Conservation (phyloP, 768 basidiomycete species). For the Russula foetens region DNA sequence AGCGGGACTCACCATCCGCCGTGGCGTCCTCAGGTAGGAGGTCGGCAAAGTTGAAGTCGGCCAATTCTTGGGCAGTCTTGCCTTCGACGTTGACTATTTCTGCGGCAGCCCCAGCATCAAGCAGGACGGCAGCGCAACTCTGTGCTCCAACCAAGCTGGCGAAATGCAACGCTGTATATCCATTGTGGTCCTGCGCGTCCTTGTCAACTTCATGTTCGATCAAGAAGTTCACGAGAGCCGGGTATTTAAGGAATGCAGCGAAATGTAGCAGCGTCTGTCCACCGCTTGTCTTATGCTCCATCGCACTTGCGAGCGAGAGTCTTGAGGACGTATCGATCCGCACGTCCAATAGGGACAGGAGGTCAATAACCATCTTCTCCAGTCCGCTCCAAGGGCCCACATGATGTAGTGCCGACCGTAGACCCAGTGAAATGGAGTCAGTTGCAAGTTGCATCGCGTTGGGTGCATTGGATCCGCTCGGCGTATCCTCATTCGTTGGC, state of each 20-base stretch:
- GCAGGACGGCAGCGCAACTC: conserved; percentile 54
- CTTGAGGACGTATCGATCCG: conserved; percentile 37
- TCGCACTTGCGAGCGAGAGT: conserved; percentile 41
- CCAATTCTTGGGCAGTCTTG: conserved; percentile 59
- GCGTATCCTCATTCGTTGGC: conserved; percentile 48
- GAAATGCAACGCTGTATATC: conserved; percentile 85
- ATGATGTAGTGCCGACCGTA: conserved; percentile 51
- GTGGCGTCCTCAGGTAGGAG: conserved; percentile 25
- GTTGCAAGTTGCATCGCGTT: conserved; percentile 40
- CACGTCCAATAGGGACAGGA: conserved; percentile 71
- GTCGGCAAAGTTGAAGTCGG: conserved; percentile 38
- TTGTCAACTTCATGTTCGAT: conserved; percentile 65
- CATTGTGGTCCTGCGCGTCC: conserved; percentile 82
- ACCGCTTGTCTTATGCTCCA: conserved; percentile 61
- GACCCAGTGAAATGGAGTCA: conserved; percentile 38
- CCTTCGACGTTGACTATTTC: conserved; percentile 69
- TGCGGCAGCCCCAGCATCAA: conserved; percentile 74
- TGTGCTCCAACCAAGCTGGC: conserved; percentile 60
- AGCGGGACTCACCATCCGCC: conserved; percentile 48
- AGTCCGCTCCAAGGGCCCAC: conserved; percentile 54
- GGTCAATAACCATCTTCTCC: conserved; percentile 65
- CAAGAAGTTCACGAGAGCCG: conserved; percentile 62
- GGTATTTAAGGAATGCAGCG: conserved; percentile 71
- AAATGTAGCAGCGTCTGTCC: conserved; percentile 90
- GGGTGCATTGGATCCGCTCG: conserved; percentile 17